Percentiles rank a stretch among this genome's conserved stretches.
Conservation (phyloP, 1,139 yeast species). For the Geotrichum fermentans region DNA sequence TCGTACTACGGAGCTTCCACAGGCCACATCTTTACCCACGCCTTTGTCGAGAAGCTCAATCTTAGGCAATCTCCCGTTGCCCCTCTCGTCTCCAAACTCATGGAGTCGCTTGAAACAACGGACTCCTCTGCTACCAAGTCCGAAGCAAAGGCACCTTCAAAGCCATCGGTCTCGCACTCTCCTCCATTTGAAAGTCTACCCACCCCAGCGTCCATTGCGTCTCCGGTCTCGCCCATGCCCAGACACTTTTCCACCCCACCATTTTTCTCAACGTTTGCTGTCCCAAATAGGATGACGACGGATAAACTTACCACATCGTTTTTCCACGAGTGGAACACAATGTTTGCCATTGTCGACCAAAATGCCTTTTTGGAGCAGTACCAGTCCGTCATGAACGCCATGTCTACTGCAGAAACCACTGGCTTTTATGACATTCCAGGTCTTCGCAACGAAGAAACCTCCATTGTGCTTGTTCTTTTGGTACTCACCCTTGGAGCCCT, state of each 20-base stretch:
- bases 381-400: slow-evolving; percentile 38
- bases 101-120: slow-evolving; percentile 16
- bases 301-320: slow-evolving; percentile 43
- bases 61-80: slow-evolving; percentile 27
- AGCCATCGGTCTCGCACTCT: slow-evolving; percentile 18
- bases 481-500: slow-evolving; percentile 41
- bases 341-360: slow-evolving; percentile 65
- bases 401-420: slow-evolving; percentile 16
- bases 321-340: slow-evolving; percentile 75
- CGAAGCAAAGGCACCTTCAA: background rate
- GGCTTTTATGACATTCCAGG: slow-evolving; percentile 17
- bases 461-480: slow-evolving; percentile 44
- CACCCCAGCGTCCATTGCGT: slow-evolving; percentile 15
- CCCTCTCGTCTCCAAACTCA: slow-evolving; percentile 23
- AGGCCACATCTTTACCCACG: slow-evolving; percentile 33
- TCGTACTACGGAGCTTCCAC: slow-evolving; percentile 36
- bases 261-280: slow-evolving; percentile 11
- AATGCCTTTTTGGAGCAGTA: slow-evolving; percentile 59
- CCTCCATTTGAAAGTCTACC: slow-evolving; percentile 13
- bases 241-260: slow-evolving; percentile 5
- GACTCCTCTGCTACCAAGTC: slow-evolving; percentile 18
- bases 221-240: slow-evolving; percentile 5
- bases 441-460: slow-evolving; percentile 26
- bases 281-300: slow-evolving; percentile 34
- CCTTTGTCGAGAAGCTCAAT: slow-evolving; percentile 31